phyloP scores from a whole-genome alignment of 805 yeast species.

The Sungouiozyma intestinalis region DNA sequence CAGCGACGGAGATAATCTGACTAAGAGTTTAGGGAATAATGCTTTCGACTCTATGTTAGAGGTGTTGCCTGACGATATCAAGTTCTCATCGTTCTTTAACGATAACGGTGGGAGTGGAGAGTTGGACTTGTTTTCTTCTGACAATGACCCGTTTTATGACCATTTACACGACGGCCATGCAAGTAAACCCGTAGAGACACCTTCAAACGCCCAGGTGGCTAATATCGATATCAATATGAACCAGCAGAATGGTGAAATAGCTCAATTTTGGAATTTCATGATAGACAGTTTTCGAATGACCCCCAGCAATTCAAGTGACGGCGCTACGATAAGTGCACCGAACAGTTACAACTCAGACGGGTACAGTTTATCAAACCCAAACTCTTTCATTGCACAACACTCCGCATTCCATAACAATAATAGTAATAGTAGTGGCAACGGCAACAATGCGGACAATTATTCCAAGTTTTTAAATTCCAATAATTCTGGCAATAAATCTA shows the following conservation, averaged over 20 bases:
- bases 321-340: slow-evolving; percentile 30
- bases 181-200: slow-evolving; percentile 21
- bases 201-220: neutral
- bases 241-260: slow-evolving; percentile 31
- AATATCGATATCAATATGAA: slow-evolving; percentile 6
- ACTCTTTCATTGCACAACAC: neutral
- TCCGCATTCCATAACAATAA: slow-evolving; percentile 2
- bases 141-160: neutral
- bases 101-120: slow-evolving; percentile 3
- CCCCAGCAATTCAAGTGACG: slow-evolving; percentile 25
- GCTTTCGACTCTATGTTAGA: slow-evolving; percentile 29
- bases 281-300: slow-evolving; percentile 30
- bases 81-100: slow-evolving; percentile 8
- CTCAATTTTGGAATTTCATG: slow-evolving; percentile 32
- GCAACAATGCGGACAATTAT: neutral
- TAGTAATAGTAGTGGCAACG: slow-evolving; percentile 2
- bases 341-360: slow-evolving; percentile 24
- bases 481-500: neutral
- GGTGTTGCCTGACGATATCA: slow-evolving; percentile 26
- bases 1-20: neutral
- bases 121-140: neutral
- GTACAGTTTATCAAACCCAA: neutral
- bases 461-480: neutral
- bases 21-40: neutral
- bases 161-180: neutral